Conservation (phyloP, 768 basidiomycete species). For the Russula earlei region DNA sequence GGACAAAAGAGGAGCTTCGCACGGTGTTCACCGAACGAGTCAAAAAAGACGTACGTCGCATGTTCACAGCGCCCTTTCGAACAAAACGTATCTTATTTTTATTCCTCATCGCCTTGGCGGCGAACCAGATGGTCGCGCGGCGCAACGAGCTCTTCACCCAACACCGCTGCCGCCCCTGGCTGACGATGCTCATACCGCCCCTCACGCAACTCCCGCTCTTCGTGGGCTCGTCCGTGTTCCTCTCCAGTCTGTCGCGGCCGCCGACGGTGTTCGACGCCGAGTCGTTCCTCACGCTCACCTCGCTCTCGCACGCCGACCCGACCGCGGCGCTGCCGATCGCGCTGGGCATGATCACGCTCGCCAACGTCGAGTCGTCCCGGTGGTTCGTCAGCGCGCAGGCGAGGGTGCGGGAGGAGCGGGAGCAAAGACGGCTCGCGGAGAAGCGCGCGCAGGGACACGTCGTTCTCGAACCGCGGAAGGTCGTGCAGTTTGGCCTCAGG, state of each 20-base stretch:
- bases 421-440: conserved; percentile 39
- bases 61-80: neutral
- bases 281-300: conserved; percentile 64
- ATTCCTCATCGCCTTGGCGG: neutral
- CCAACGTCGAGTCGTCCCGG: conserved; percentile 67
- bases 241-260: conserved; percentile 44
- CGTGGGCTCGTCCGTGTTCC: conserved; percentile 49
- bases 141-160: conserved; percentile 51
- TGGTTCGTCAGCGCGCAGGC: conserved; percentile 62
- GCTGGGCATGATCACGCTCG: conserved; percentile 65
- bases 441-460: conserved; percentile 35
- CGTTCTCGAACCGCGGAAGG: conserved; percentile 37
- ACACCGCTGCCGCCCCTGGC: conserved; percentile 46
- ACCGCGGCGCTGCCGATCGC: conserved; percentile 60
- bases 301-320: conserved; percentile 60
- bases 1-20: conserved; percentile 19
- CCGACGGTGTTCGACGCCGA: conserved; percentile 69
- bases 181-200: conserved; percentile 51
- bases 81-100: neutral
- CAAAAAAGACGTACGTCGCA: conserved; percentile 13
- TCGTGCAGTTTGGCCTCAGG: conserved; percentile 48
- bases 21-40: conserved; percentile 9
- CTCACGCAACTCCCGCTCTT: conserved; percentile 67
- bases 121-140: conserved; percentile 39
- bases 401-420: conserved; percentile 38